Evolutionary conservation across 2,329 filamentous ascomycete genomes (phyloP).

Genomic region (Pestalotiopsis sp.): DNA sequence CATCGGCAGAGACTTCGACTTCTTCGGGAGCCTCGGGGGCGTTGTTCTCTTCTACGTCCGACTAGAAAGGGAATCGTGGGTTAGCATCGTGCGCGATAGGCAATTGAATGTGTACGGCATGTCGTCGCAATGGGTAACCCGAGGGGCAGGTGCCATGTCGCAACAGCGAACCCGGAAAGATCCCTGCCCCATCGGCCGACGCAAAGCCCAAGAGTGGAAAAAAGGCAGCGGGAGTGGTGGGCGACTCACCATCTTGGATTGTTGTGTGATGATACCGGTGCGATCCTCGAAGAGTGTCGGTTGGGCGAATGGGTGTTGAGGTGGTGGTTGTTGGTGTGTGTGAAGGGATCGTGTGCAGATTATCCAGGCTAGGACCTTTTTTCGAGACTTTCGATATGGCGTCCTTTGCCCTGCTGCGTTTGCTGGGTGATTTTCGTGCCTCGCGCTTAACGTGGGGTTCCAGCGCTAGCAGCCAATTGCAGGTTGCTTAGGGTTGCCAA

Average conservation of each 20-base stretch:
- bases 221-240: conserved; percentile 2
- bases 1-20: conserved; percentile 95
- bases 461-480: conserved; percentile 16
- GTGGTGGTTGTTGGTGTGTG: conserved; percentile 21
- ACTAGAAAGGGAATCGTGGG: conserved; percentile 54
- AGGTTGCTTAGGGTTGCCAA: conserved; percentile 13
- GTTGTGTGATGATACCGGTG: conserved; percentile 55
- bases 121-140: background rate
- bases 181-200: background rate
- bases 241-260: conserved; percentile 62
- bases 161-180: background rate
- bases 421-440: conserved; percentile 13
- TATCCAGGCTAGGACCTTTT: conserved; percentile 16
- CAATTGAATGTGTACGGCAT: conserved; percentile 14
- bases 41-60: conserved; percentile 99
- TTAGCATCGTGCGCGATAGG: conserved; percentile 19
- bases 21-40: conserved; percentile 82
- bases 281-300: conserved; percentile 67
- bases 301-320: conserved; percentile 23
- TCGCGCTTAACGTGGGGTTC: conserved; percentile 12
- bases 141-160: background rate
- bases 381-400: conserved; percentile 9
- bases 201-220: background rate
- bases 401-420: background rate
- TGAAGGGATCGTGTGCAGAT: conserved; percentile 23